Conservation (phyloP, 306 rosid genomes). For the Pterocarpus macrocarpus region DNA sequence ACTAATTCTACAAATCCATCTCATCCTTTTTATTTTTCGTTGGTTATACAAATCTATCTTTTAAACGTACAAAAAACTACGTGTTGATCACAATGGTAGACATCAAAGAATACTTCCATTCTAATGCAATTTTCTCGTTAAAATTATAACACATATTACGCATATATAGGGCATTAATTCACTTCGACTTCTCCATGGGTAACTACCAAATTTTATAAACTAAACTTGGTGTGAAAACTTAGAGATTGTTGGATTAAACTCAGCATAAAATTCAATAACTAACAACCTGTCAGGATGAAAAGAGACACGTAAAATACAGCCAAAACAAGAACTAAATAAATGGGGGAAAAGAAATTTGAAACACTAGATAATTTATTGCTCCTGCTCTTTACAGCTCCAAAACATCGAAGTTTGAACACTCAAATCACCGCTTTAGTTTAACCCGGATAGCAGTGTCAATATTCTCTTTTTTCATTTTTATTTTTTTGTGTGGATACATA, state of each 20-base stretch:
- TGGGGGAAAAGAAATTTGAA: not conserved
- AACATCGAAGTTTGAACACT: not conserved
- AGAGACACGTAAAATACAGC: not conserved
- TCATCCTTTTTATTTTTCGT: too few relatives aligned
- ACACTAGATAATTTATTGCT: not conserved
- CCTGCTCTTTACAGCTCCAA: not conserved
- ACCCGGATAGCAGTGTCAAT: not conserved
- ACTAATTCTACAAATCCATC: too few relatives aligned
- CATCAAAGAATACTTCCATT: too few relatives aligned
- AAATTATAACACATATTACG: not conserved
- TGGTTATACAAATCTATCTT: too few relatives aligned
- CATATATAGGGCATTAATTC: not conserved
- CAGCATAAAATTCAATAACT: not conserved
- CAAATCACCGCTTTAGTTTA: constrained; percentile 4
- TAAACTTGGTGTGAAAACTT: not conserved
- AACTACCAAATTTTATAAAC: not conserved
- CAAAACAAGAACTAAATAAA: not conserved
- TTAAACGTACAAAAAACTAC: too few relatives aligned
- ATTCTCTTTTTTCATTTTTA: too few relatives aligned
- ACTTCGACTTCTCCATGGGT: not conserved
- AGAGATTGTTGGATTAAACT: not conserved
- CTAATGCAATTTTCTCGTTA: not conserved
- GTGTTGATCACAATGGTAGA: too few relatives aligned
- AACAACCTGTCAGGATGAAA: not conserved
- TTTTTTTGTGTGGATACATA: not conserved